Base-by-base conservation (phyloP, 202 grass and related monocot genomes). In the Dendrocalamus latiflorus region DNA sequence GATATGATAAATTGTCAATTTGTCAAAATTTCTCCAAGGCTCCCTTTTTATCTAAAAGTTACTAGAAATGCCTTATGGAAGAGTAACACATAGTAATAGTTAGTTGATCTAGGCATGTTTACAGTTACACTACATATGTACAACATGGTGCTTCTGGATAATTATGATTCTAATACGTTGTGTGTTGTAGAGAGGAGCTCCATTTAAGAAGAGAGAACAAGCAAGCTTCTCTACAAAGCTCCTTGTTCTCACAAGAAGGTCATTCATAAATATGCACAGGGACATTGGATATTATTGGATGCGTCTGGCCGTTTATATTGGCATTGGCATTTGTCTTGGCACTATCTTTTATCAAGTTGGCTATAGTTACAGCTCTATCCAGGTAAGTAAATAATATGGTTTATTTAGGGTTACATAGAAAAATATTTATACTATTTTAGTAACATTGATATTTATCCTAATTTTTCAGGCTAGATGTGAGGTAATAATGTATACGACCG, bases 341-440 rank as follows among this genome's bases (percentile, higher is more conserved):
- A n/a, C n/a, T n/a, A 83, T 91, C 24, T 91, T 89, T 61, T 86
- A 89, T 38, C 68, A 91, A 73, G 20, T 91, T 44, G 90, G 86
- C 15, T 3, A 89, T 33, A 61, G 43, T 50, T 91, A 86, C 14
- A 79, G 22, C 36, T 89, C 86, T 36, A 89, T 91, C 37, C 86
- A 83, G 33, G 86, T 91, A n/a, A n/a, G n/a, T 15, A 13, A 22
- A 1, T 1, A 17, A 61, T 36, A 62, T 30, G 6, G 30, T n/a
- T n/a, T 84, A 28, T 43, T 0, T n/a, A 14, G 1, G 15, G 3
- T 0, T 7, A 15, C 1, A 78, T 43, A 48, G 0, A 63, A 36
- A 4, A 21, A 16, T 56, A 25, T 39, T 47, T n/a, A n/a, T n/a
- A n/a, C 5, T 17, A 1, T 59, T 30, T 66, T 14, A 11, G 13